Conservation (phyloP, 176 grass and related monocot species). For the Echinochloa phyllopogon region DNA sequence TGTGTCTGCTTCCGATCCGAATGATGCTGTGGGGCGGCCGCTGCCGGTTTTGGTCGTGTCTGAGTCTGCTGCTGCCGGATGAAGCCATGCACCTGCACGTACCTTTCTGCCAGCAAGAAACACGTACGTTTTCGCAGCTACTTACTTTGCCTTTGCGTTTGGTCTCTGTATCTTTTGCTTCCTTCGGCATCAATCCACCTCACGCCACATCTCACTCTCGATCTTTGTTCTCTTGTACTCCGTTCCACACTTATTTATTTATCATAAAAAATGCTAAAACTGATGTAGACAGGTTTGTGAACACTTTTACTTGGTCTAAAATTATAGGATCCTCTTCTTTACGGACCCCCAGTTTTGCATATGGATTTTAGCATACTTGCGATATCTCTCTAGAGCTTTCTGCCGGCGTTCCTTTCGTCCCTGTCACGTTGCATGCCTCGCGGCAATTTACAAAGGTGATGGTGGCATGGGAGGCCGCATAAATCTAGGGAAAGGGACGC, state of each 20-base stretch:
- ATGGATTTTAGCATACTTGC: not conserved
- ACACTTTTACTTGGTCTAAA: not conserved
- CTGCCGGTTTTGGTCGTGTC: not conserved
- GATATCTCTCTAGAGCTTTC: not conserved
- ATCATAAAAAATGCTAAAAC: not conserved
- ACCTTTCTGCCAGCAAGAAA: conserved; percentile 24
- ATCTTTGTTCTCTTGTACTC: not conserved
- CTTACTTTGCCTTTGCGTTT: not conserved
- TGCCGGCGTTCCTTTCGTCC: not conserved
- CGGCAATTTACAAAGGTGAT: not conserved
- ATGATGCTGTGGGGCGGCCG: conserved; percentile 23
- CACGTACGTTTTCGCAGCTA: not conserved
- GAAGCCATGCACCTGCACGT: conserved; percentile 1
- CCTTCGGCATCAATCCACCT: conserved; percentile 44
- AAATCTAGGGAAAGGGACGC: conserved; percentile 29
- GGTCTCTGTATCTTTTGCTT: conserved; percentile 37
- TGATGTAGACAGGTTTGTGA: not conserved
- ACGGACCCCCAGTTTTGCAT: not conserved
- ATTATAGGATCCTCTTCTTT: not conserved
- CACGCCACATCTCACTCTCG: not conserved
- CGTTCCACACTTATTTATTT: not conserved
- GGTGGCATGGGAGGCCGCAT: conserved; percentile 2
- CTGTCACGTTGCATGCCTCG: not conserved
- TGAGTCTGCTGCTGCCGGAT: not conserved
- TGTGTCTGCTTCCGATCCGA: conserved; percentile 26